Percentiles rank a stretch among this genome's conserved stretches.
Evolutionary conservation across 306 rosid species (phyloP).

Genomic region (Cucumis cinereus): DNA sequence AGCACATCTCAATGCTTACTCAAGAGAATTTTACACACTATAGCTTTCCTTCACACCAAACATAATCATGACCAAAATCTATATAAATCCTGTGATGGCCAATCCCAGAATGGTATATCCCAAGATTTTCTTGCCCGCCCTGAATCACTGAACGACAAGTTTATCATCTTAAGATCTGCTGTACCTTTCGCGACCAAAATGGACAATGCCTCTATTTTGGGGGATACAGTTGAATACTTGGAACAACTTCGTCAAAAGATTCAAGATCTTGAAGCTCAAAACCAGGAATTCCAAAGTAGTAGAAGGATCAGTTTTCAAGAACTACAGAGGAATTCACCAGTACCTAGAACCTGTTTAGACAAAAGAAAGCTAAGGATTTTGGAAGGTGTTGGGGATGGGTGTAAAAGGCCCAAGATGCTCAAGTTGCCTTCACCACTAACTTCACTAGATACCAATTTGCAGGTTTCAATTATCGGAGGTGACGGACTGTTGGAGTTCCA

Average conservation of each 20-base stretch:
- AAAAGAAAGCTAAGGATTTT: constrained; percentile 63
- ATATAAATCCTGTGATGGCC: constrained; percentile 7
- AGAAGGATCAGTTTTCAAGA: constrained; percentile 20
- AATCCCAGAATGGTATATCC: background rate
- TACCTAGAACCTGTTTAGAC: constrained; percentile 15
- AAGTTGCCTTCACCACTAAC: constrained; percentile 9
- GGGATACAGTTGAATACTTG: constrained; percentile 85
- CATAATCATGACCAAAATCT: constrained; percentile 33
- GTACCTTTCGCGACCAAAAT: constrained; percentile 88
- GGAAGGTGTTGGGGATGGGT: constrained; percentile 32
- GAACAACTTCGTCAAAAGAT: constrained; percentile 61
- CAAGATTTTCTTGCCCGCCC: constrained; percentile 75
- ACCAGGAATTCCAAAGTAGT: constrained; percentile 33
- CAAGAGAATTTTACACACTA: constrained; percentile 50
- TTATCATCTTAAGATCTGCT: constrained; percentile 59
- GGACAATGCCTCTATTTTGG: constrained; percentile 89
- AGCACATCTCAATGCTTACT: constrained; percentile 52
- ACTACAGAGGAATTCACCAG: constrained; percentile 13
- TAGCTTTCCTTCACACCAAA: constrained; percentile 67
- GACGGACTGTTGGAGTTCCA: constrained; percentile 83
- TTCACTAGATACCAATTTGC: constrained; percentile 29
- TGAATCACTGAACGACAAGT: constrained; percentile 77
- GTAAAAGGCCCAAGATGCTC: constrained; percentile 24
- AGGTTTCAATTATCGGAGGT: constrained; percentile 81
- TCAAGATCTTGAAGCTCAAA: constrained; percentile 60